Evolutionary conservation across 2,329 filamentous ascomycete species (phyloP).

Genomic region (Pseudogymnoascus sp.): DNA sequence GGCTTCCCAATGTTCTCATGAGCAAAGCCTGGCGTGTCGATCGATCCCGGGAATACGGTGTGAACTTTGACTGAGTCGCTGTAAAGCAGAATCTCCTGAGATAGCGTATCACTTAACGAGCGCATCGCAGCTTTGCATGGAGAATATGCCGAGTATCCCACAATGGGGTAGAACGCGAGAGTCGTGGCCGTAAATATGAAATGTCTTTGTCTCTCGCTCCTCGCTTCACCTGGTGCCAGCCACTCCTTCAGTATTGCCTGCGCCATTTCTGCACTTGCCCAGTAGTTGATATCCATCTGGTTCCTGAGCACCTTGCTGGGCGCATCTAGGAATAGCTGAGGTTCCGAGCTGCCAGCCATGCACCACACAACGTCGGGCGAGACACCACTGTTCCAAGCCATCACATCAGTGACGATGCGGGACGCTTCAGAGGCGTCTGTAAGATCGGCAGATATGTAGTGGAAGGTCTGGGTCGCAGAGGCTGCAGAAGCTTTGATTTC

Average conservation of each 20-base stretch:
- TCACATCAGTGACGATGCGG: conserved; percentile 64
- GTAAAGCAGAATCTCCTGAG: conserved; percentile 81
- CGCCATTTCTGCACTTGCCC: conserved; percentile 77
- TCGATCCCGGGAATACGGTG: conserved; percentile 77
- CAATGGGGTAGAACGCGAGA: conserved; percentile 66
- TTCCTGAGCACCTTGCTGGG: conserved; percentile 58
- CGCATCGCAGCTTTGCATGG: conserved; percentile 82
- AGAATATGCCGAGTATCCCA: conserved; percentile 78
- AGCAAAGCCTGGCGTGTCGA: conserved; percentile 67
- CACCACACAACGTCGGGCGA: conserved; percentile 87
- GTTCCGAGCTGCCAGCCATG: conserved; percentile 68
- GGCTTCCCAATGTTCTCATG: conserved; percentile 76
- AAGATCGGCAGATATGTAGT: conserved; percentile 78
- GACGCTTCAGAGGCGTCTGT: conserved; percentile 62
- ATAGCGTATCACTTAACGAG: conserved; percentile 73
- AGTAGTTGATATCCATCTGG: conserved; percentile 94
- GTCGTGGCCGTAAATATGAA: conserved; percentile 82
- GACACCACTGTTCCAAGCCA: conserved; percentile 67
- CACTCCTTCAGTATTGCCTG: conserved; percentile 72
- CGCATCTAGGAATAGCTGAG: conserved; percentile 72
- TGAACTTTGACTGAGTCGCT: conserved; percentile 76
- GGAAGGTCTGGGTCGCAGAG: conserved; percentile 67
- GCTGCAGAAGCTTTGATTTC: conserved; percentile 63
- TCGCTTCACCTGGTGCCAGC: conserved; percentile 49
- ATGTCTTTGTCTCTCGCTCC: conserved; percentile 56